Evolutionary conservation across 2,329 filamentous ascomycete genomes (phyloP).

Genomic region (Lachnellula suecica): DNA sequence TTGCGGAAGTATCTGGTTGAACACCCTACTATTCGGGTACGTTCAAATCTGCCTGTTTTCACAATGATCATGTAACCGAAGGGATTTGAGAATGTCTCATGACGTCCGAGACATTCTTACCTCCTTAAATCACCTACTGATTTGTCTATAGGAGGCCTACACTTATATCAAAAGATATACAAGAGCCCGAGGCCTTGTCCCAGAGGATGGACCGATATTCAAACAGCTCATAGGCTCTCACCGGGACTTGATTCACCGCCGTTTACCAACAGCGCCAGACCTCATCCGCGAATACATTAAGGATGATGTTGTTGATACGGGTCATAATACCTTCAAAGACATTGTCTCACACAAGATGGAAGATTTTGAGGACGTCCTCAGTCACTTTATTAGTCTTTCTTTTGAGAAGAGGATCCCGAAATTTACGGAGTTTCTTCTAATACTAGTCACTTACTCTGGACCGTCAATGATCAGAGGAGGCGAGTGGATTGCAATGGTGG

Average conservation of each 20-base stretch:
- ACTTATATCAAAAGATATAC: conserved; percentile 9
- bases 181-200: not conserved
- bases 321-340: not conserved
- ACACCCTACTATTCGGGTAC: conserved; percentile 3
- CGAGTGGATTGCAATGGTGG: conserved; percentile 17
- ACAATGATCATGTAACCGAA: too few relatives aligned
- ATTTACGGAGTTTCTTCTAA: conserved; percentile 1
- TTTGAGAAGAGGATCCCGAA: conserved; percentile 2
- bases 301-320: conserved; percentile 3
- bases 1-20: not conserved
- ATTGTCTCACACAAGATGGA: not conserved
- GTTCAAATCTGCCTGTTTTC: too few relatives aligned
- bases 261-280: not conserved
- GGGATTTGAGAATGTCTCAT: too few relatives aligned
- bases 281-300: not conserved
- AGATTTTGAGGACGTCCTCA: conserved; percentile 1
- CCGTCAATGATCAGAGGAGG: conserved; percentile 14
- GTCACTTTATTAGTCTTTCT: not conserved
- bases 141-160: too few relatives aligned
- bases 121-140: too few relatives aligned
- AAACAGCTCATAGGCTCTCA: not conserved
- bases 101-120: too few relatives aligned
- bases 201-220: not conserved
- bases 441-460: conserved; percentile 16
- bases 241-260: not conserved